Base-by-base conservation (phyloP, 106 monocot species). In the Hemerocallis citrina region DNA sequence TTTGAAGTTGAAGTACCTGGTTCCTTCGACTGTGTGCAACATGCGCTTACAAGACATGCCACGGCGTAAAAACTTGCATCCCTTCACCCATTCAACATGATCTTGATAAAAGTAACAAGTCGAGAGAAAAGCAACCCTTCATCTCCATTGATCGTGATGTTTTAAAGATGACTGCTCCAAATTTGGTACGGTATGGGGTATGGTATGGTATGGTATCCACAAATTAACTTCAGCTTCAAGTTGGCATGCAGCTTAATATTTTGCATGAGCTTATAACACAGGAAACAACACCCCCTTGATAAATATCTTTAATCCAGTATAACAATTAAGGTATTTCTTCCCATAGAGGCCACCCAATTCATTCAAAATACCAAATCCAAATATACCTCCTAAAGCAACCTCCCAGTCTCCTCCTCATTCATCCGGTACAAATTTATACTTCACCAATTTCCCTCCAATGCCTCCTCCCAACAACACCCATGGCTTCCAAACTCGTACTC, bases 271-370 rank as follows among this genome's bases (percentile, higher is more conserved):
- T n/a, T 34, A 16, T 33, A 5, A 5, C 55, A 15, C 14, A 19
- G 8, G 6, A 16, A 33, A 56, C 30, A 3, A 16, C 23, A 21
- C 17, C 35, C 13, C 22, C 6, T 34, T 20, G 7, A 37, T 37
- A 57, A 57, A 32, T 57, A 35, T 57, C 20, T 78, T 68, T 20
- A 69, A 57, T 76, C 50, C 47, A 52, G n/a, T n/a, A 59, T 52
- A 27, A 30, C 23, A 55, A 61, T 55, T 5, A 75, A 81, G 81
- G 81, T 61, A 81, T 81, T 68, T 50, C 76, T 77, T 81, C 45
- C 41, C 3, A 37, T 0, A 25, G 63, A 76, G 72, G 76, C 57
- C 69, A 68, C 42, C 68, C 62, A 68, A 38, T 38, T 19, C 29
- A 56, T 19, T 59, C 11, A 69, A 81, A 77, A 77, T 81, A 68